Evolutionary conservation across 1,284 basidiomycete species (phyloP), one percentile per base, ranked within the genome.

Genomic region (Vanrija humicola): DNA sequence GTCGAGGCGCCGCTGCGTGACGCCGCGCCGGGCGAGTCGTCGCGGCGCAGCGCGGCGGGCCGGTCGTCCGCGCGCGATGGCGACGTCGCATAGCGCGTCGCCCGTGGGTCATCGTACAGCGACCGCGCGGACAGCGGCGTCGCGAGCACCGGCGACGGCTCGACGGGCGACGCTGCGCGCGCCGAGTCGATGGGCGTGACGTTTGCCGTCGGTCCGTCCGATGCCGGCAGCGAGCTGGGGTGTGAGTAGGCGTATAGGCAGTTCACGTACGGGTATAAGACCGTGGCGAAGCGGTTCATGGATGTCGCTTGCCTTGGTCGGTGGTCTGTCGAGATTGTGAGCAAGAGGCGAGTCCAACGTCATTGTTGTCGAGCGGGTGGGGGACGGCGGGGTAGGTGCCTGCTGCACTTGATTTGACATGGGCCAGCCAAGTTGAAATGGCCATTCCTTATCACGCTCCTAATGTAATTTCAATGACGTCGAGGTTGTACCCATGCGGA

Each of bases 61-160:
- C n/a, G 38, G 44, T 43, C n/a, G 28, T 43, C 3, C 19, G 28
- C 19, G 44, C 43, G 49, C 28, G 29, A 15, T 15, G 51, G 50
- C 9, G 54, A 48, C 34, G 63, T 25, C 21, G 45, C 50, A 49
- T 63, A 62, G 45, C 62, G 63, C 23, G 62, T 64, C 18, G 56
- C 46, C 9, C 72, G 61, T 10, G 72, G 72, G 58, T 74, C 72
- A 55, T 74, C 66, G 55, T 74, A 74, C 29, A 72, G 63, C 19
- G 57, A 48, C 39, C 44, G 43, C 48, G 43, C 12, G 2, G 46
- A 40, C 25, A 28, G 44, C 46, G 25, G 43, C 45, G 43, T 52
- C 46, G 47, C 3, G 25, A 38, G 18, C 38, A 52, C 21, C 40
- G 50, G 21, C 34, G 55, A 42, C 42, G 54, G 28, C 51, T 43